phyloP scores from a whole-genome alignment of 371 early-diverging fungal species.

The Mucor irregularis region DNA sequence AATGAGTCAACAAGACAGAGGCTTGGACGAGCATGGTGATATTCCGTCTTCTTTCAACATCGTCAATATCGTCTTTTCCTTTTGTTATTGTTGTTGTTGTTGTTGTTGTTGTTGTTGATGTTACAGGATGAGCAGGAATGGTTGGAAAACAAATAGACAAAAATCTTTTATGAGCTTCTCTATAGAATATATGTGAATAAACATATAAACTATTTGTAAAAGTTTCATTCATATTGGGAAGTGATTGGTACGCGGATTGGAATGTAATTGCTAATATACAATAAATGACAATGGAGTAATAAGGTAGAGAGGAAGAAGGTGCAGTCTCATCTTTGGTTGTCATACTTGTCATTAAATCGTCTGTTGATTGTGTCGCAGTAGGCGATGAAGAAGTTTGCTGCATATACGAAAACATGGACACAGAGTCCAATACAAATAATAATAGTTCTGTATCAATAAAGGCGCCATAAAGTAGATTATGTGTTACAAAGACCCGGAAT shows the following conservation, averaged over 20 bases:
- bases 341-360: neutral
- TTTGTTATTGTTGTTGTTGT: neutral
- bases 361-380: neutral
- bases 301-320: constrained; percentile 2
- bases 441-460: constrained; percentile 23
- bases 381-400: constrained; percentile 1
- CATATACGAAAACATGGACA: constrained; percentile 3
- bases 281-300: constrained; percentile 15
- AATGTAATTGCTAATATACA: constrained; percentile 35
- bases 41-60: neutral
- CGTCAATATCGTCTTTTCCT: neutral
- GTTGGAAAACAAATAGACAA: constrained; percentile 21
- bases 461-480: constrained; percentile 36
- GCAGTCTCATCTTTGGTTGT: too few relatives aligned
- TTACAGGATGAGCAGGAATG: neutral
- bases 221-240: constrained; percentile 7
- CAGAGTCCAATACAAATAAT: constrained; percentile 3
- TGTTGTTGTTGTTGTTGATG: constrained; percentile 2
- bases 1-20: constrained; percentile 39
- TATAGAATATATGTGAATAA: constrained; percentile 24
- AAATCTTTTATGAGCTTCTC: constrained; percentile 33
- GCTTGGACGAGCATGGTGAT: constrained; percentile 17
- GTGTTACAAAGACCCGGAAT: constrained; percentile 10
- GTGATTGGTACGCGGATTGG: constrained; percentile 32
- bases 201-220: neutral